Base-by-base conservation (phyloP, 495 filamentous ascomycete species). In the Amniculicola lignicola region DNA sequence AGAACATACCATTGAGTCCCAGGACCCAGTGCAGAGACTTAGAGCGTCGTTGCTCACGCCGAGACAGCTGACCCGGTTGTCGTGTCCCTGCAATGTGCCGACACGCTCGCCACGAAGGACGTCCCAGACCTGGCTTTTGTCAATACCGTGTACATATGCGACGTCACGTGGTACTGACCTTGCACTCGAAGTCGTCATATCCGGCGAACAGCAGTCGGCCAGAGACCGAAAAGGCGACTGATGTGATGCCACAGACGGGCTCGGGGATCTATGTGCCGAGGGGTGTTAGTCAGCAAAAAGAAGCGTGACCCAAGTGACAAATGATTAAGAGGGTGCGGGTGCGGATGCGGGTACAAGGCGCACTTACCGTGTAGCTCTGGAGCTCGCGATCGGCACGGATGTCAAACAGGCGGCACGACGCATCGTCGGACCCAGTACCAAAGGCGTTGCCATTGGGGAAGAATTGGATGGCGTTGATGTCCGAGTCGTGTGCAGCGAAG, bases 121-220 rank as follows among this genome's bases (percentile, higher is more conserved):
- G 77, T 98, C 93, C 93, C 93, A 98, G 33, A 98, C 93, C 92
- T 97, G 36, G 33, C 21, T 1, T 38, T 14, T n/a, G 35, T 62
- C 25, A 52, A 28, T 28, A 37, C 41, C 35, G 3, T 36, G 33
- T 47, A 12, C 9, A 33, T 33, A 4, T 12, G 4, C 6, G 7
- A 16, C 25, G 11, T 11, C 7, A 6, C 14, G n/a, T n/a, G 21
- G 12, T 25, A 64, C 79, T 64, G 77, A 96, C 93, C 86, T 98
- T 98, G 88, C 93, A 98, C 74, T 98, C 93, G 67, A 96, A 98
- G 67, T 98, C 93, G 65, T 98, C 93, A 68, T 98, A 98, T 54
- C 93, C 93, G 51, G 93, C 93, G 69, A 98, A 98, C 35, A 98
- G 79, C 66, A 98, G 79, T 68, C 93, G 82, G 44, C 93, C 93